phyloP scores from a whole-genome alignment of 371 early-diverging fungal species.

The Capillidium rhysosporum region DNA sequence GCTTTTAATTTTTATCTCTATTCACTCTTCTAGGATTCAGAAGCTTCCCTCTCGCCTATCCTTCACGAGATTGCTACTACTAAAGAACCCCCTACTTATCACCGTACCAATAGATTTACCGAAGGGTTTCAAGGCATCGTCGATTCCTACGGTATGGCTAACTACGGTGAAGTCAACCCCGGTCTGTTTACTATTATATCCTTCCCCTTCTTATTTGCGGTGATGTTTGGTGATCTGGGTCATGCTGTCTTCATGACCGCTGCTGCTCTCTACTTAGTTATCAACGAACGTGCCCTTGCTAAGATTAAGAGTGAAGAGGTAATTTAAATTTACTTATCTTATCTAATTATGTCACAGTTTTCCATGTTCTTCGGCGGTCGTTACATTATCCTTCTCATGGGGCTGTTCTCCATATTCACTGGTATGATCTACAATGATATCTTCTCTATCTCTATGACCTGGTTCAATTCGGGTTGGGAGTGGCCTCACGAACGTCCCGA shows the following conservation, averaged over 20 bases:
- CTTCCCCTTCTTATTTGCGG: conserved; percentile 98
- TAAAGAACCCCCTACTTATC: conserved; percentile 87
- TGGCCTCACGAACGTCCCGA: conserved; percentile 27
- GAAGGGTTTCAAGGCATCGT: conserved; percentile 92
- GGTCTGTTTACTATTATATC: conserved; percentile 94
- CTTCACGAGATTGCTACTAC: conserved; percentile 64
- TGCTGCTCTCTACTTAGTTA: conserved; percentile 52
- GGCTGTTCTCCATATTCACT: conserved; percentile 89
- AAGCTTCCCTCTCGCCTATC: conserved; percentile 57
- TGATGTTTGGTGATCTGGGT: conserved; percentile 99
- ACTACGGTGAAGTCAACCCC: conserved; percentile 98
- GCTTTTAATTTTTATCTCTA: conserved; percentile 6
- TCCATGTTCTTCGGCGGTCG: conserved; percentile 87
- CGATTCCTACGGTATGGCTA: conserved; percentile 97
- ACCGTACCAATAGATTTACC: conserved; percentile 92
- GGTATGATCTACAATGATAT: conserved; percentile 98
- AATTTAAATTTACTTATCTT: conserved; percentile 5
- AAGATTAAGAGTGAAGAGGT: conserved; percentile 53
- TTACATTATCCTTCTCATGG: conserved; percentile 95
- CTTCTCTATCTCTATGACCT: conserved; percentile 63
- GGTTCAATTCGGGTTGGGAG: conserved; percentile 63
- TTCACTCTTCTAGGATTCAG: background rate
- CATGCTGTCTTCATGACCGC: conserved; percentile 85
- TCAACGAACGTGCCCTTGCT: conserved; percentile 59
- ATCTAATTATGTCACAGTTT: conserved; percentile 33